phyloP scores from a whole-genome alignment of 2,329 filamentous ascomycete species.

The Xylaria sp. region DNA sequence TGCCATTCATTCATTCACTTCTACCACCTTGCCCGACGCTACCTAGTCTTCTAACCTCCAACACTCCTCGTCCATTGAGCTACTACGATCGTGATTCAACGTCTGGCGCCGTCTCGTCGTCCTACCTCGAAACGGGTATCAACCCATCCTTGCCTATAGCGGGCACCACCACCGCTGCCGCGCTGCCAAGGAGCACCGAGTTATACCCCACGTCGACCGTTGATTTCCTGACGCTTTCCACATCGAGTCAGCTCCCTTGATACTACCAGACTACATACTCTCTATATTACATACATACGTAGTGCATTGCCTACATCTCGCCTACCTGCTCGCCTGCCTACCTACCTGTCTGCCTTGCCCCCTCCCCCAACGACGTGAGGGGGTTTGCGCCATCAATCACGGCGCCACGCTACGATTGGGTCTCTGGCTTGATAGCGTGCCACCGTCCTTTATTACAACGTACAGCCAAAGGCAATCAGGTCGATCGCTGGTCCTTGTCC shows the following conservation, averaged over 20 bases:
- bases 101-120: background rate
- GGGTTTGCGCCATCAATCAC: background rate
- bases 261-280: background rate
- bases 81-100: background rate
- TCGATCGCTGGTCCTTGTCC: background rate
- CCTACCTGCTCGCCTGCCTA: no score
- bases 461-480: background rate
- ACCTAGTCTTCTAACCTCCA: no score
- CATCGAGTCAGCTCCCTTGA: background rate
- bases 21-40: no score
- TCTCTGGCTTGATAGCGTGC: background rate
- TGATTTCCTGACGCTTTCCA: background rate
- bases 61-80: background rate
- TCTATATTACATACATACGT: background rate
- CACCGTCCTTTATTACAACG: background rate
- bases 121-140: background rate
- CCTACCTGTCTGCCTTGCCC: no score
- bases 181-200: background rate
- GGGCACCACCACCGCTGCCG: background rate
- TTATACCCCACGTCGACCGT: background rate
- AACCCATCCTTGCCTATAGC: background rate
- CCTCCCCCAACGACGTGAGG: no score
- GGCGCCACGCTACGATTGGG: background rate
- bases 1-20: no score
- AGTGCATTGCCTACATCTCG: no score